Conservation (phyloP, 2,329 filamentous ascomycete genomes). For the Akanthomyces dipterigenus region DNA sequence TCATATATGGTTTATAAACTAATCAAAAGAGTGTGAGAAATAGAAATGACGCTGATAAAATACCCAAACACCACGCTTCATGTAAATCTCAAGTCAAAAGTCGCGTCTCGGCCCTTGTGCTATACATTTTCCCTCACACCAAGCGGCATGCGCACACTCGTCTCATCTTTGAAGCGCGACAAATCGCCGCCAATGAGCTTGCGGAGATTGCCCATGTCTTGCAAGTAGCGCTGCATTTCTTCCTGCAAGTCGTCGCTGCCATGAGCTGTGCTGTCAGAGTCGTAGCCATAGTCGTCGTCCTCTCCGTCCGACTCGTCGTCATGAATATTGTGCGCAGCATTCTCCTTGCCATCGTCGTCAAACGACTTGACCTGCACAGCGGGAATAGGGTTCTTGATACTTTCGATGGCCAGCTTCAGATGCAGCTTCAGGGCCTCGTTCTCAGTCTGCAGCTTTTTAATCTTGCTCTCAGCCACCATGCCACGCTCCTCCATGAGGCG, state of each 20-base stretch:
- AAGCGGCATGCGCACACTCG: conserved; percentile 47
- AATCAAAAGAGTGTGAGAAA: background rate
- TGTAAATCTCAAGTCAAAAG: conserved; percentile 1
- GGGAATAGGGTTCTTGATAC: conserved; percentile 87
- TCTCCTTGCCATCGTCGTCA: conserved; percentile 17
- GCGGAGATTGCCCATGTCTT: conserved; percentile 66
- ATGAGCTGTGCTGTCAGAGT: conserved; percentile 39
- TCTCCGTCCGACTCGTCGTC: conserved; percentile 41
- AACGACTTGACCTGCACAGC: conserved; percentile 35
- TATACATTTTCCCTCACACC: conserved; percentile 36
- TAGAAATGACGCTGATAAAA: conserved; percentile 1
- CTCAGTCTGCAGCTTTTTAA: conserved; percentile 79
- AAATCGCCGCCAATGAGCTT: conserved; percentile 69
- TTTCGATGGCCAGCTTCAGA: conserved; percentile 76
- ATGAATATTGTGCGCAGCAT: conserved; percentile 29
- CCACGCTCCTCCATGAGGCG: conserved; percentile 92
- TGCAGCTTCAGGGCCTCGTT: conserved; percentile 86
- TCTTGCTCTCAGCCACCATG: conserved; percentile 88
- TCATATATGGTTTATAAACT: background rate
- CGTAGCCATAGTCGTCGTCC: conserved; percentile 53
- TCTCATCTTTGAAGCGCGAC: conserved; percentile 56
- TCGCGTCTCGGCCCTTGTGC: conserved; percentile 1
- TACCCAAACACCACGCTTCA: conserved; percentile 24
- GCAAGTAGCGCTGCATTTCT: conserved; percentile 77
- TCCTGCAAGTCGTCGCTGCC: conserved; percentile 64